phyloP scores from a whole-genome alignment of 495 filamentous ascomycete genomes.

The Bathelium albidoporum region DNA sequence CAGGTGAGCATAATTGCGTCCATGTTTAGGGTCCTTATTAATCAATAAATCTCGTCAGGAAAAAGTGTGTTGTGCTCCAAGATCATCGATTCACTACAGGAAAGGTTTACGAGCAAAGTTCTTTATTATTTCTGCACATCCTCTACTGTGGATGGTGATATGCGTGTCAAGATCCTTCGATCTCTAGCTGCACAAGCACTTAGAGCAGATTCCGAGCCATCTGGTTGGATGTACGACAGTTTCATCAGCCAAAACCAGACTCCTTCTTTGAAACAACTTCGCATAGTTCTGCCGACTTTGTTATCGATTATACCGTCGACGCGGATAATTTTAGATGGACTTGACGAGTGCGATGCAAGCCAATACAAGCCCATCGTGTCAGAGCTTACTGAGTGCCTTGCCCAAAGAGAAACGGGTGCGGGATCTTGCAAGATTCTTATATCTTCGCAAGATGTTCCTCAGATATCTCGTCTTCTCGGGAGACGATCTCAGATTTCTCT shows the following conservation, averaged over 20 bases:
- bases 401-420: not conserved
- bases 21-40: not conserved
- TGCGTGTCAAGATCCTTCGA: not conserved
- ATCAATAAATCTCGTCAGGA: not conserved
- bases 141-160: not conserved
- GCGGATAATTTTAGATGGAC: not conserved
- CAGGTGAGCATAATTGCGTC: not conserved
- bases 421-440: not conserved
- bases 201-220: not conserved
- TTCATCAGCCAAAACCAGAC: not conserved
- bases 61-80: conserved; percentile 1
- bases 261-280: not conserved
- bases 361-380: not conserved
- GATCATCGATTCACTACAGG: not conserved
- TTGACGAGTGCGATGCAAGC: not conserved
- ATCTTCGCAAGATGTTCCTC: not conserved
- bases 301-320: not conserved
- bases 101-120: not conserved
- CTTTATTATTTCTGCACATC: conserved; percentile 1
- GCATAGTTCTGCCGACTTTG: not conserved
- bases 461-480: not conserved
- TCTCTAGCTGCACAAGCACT: not conserved
- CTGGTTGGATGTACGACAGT: not conserved
- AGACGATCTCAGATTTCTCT: not conserved
- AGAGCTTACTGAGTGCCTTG: not conserved